A percentile compares a stretch with the other conserved stretches of the same genome.
Conservation (phyloP, 176 grass and related monocot genomes). For the Oryza glumipatula region DNA sequence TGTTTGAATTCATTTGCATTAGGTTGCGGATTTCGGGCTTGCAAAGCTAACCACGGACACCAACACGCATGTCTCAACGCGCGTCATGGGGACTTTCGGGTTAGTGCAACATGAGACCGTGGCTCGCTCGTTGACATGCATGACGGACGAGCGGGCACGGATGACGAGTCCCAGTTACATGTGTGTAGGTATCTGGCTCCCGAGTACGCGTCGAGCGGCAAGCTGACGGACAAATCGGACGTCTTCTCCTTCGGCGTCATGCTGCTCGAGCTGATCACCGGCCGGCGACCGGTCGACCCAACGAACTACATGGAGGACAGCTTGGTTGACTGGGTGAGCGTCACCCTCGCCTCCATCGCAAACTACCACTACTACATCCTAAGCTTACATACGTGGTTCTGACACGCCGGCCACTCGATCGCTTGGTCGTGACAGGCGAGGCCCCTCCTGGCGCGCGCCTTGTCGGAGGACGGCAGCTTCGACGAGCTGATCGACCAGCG, state of each 20-base stretch:
- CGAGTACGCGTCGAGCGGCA: constrained; percentile 94
- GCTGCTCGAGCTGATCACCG: constrained; percentile 95
- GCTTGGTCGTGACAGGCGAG: constrained; percentile 56
- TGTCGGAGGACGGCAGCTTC: constrained; percentile 45
- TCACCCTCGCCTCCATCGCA: not conserved
- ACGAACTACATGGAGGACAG: constrained; percentile 76
- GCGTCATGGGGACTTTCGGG: constrained; percentile 99
- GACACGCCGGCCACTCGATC: not conserved
- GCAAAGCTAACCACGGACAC: constrained; percentile 88
- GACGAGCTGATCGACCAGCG: constrained; percentile 72
- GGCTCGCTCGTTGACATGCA: too few relatives aligned
- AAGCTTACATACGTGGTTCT: not conserved
- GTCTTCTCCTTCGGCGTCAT: constrained; percentile 98
- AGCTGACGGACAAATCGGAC: constrained; percentile 92
- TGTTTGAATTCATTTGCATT: constrained; percentile 11
- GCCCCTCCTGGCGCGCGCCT: constrained; percentile 60
- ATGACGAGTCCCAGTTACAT: not conserved
- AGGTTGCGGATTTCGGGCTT: constrained; percentile 92
- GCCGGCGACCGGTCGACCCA: constrained; percentile 67
- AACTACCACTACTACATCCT: not conserved
- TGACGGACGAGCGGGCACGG: too few relatives aligned
- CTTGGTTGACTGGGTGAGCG: constrained; percentile 91
- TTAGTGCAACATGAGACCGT: constrained; percentile 12
- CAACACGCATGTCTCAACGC: constrained; percentile 93
- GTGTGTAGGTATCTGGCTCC: constrained; percentile 82